phyloP scores from a whole-genome alignment of 495 filamentous ascomycete species.

The Apiosordaria backusii region DNA sequence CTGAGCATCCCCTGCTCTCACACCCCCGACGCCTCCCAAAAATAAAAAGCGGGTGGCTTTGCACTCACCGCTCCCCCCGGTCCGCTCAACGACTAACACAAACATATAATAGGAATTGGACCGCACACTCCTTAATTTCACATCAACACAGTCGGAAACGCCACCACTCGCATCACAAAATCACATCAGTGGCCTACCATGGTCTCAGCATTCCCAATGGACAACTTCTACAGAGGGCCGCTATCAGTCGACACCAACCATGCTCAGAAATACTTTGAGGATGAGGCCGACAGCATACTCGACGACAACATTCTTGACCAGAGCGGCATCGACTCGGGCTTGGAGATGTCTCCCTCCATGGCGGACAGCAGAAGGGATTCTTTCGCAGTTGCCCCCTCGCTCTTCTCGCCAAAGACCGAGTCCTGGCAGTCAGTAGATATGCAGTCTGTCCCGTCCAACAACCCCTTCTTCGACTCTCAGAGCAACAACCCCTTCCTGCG shows the following conservation, averaged over 20 bases:
- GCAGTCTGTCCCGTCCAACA: conserved; percentile 54
- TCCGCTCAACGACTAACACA: conserved; percentile 36
- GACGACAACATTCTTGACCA: conserved; percentile 82
- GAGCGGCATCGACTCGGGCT: conserved; percentile 57
- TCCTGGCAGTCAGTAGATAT: conserved; percentile 65
- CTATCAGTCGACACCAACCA: conserved; percentile 59
- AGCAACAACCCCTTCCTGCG: conserved; percentile 58
- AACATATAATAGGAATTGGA: conserved; percentile 30
- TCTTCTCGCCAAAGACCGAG: conserved; percentile 72
- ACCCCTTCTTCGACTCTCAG: conserved; percentile 58
- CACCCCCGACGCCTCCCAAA: conserved; percentile 23
- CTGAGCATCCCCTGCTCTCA: conserved; percentile 17
- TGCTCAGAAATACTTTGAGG: conserved; percentile 62
- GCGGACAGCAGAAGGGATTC: conserved; percentile 65
- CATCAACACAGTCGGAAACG: conserved; percentile 12
- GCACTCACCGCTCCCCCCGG: conserved; percentile 32
- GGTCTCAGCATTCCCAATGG: conserved; percentile 51
- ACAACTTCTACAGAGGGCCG: conserved; percentile 61
- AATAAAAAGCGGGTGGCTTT: conserved; percentile 30
- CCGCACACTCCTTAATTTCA: conserved; percentile 22
- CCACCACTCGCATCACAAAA: conserved; percentile 18
- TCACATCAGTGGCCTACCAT: conserved; percentile 41
- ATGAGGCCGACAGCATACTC: conserved; percentile 76
- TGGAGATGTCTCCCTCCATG: conserved; percentile 67
- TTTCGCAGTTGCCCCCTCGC: conserved; percentile 62